Evolutionary conservation across 2,329 filamentous ascomycete genomes (phyloP), one percentile per base, ranked within the genome.

Genomic region (Coleophoma eucalyptorum): DNA sequence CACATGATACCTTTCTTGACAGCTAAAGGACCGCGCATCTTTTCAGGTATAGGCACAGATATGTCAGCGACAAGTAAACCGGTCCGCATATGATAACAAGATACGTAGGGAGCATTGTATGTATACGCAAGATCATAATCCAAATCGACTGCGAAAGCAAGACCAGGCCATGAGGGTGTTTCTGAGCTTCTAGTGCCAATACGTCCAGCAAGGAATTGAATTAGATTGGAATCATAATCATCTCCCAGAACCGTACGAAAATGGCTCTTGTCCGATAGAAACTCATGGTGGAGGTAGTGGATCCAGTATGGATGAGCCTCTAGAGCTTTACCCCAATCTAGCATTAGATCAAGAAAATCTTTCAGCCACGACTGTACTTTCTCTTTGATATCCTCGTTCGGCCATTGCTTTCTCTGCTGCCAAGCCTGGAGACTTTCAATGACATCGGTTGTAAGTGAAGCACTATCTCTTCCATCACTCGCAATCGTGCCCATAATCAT

Each of bases 291-390:
- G 16, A 50, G 15, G 20, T 43, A 50, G 21, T 50, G 41, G 13
- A 50, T 34, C 40, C 41, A 37, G 16, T 37, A 33, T 15, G 48
- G 48, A 15, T 50, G 38, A 12, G 12, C 45, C 34, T 50, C 41
- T 13, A 50, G 31, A 16, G 20, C 40, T 19, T 37, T 45, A 11
- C 48, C 48, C 48, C 48, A 50, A 18, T 50, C 48, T 32, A 50
- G 26, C 48, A 50, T 50, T 6, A 50, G 40, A 26, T 35, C 41
- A 15, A 50, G 33, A 35, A 50, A 50, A 19, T 43, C 41, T 34
- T 38, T 37, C 15, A 37, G 44, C 48, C 48, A 50, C 12, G 11
- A 20, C 31, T 50, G 38, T 7, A 45, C 12, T 20, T 18, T 18
- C 5, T 19, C 10, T 15, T 44, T 26, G n/a, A 31, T 33, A 20